Evolutionary conservation across 768 basidiomycete species (phyloP).

Genomic region (Cyathus striatus): DNA sequence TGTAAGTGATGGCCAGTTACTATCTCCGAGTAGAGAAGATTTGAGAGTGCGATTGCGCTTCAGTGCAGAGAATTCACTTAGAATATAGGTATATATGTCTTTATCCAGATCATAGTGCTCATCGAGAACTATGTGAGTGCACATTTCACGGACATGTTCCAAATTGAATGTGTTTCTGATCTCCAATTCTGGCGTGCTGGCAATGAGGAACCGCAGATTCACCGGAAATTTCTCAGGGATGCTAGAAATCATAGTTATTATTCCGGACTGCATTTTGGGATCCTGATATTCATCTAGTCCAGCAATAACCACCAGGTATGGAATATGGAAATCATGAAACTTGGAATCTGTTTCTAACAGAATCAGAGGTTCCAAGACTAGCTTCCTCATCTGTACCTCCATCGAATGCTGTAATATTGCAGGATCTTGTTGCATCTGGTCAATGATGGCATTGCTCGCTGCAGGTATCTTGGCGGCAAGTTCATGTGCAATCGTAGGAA

Average conservation of each 20-base stretch:
- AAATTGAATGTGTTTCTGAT: conserved; percentile 10
- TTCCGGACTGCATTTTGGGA: conserved; percentile 4
- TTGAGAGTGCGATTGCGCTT: neutral
- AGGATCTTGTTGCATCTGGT: neutral
- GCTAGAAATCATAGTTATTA: conserved; percentile 11
- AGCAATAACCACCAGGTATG: conserved; percentile 10
- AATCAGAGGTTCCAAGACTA: neutral
- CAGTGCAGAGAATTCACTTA: neutral
- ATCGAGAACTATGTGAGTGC: neutral
- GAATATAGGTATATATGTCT: conserved; percentile 3
- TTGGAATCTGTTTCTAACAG: neutral
- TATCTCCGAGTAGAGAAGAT: neutral
- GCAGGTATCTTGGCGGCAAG: neutral
- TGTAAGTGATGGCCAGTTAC: neutral
- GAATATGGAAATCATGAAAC: neutral
- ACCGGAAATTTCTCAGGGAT: conserved; percentile 17
- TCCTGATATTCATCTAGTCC: conserved; percentile 14
- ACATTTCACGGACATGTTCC: neutral
- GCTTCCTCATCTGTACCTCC: neutral
- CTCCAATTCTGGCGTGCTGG: conserved; percentile 18
- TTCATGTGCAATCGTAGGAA: conserved; percentile 5
- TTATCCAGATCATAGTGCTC: conserved; percentile 3
- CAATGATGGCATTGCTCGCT: neutral
- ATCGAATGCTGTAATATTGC: neutral
- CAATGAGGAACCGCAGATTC: conserved; percentile 21